Base-by-base conservation (phyloP, 306 rosid species). In the Geum urbanum region DNA sequence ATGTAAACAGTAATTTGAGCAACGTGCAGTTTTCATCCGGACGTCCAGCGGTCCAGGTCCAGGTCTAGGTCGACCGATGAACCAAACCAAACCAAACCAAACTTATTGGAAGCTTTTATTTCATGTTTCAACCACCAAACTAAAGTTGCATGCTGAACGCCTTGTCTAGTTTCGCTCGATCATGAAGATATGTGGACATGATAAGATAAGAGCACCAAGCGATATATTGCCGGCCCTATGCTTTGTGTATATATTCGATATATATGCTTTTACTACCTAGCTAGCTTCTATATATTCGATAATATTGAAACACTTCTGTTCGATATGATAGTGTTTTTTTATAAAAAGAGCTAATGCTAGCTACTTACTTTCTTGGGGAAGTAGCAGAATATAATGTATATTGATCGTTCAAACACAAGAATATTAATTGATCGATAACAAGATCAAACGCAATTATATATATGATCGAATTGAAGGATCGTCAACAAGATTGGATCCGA, bases 141-240 rank as follows among this genome's bases (percentile, higher is more conserved):
- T 2, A 6, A 59, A 59, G 64, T 59, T 15, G 45, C 64, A 59
- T 59, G 45, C 10, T 32, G 37, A 47, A 12, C 13, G 50, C 12
- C 20, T 55, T 20, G 14, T 22, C 41, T 57, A 24, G 19, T 44
- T 35, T 32, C 12, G 7, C 43, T 9, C 64, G 37, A 32, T 32
- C 37, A 32, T 32, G 37, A 32, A 32, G 37, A 32, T 32, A 35
- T 59, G 19, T 6, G 19, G 44, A 59, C 35, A 35, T 59, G 64
- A 59, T 59, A 14, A 32, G 64, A 59, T 59, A 59, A 59, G 19
- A 35, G 63, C 63, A 57, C 18, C 63, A 9, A 24, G 2, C 63
- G 63, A 57, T 57, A 24, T 24, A 56, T 24, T 16, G n/a, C 37
- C 37, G 37, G 37, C 37, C 37, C 3, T 32, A 56, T 56, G 62